These are phyloP conservation scores for Pseudonitzschia pungens DNA, from an alignment of 108 stramenopile species.

Conservation along the genomic window DNA sequence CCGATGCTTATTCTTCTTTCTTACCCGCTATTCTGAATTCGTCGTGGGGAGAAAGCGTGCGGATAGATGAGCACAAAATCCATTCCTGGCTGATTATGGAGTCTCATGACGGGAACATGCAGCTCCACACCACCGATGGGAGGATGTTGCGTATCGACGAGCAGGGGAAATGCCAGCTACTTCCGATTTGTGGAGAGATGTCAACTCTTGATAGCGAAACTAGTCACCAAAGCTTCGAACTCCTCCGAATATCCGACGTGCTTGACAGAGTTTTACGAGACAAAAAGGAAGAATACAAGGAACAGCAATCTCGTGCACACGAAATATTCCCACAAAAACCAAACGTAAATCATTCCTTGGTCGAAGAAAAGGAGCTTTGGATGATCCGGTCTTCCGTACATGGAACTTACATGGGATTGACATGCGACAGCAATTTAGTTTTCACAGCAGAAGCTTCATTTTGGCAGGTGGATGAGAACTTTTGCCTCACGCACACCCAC, in stretches of 20 bases:
- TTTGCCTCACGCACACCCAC: slow-evolving; percentile 45
- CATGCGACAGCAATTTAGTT: slow-evolving; percentile 26
- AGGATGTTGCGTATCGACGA: not conserved
- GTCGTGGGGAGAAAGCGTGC: not conserved
- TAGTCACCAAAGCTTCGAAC: not conserved
- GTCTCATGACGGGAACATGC: not conserved
- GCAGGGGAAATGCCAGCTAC: not conserved
- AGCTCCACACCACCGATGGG: slow-evolving; percentile 20
- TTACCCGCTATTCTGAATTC: slow-evolving; percentile 9
- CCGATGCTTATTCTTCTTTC: not conserved
- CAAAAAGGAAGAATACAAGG: slow-evolving; percentile 4
- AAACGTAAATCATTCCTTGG: not conserved
- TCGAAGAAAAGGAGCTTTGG: slow-evolving; percentile 42
- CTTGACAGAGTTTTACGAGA: not conserved
- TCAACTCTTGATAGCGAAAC: not conserved
- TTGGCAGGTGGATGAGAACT: slow-evolving; percentile 48
- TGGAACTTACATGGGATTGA: slow-evolving; percentile 46
- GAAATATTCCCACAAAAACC: not conserved
- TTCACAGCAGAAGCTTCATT: slow-evolving; percentile 47
- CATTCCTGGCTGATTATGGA: slow-evolving; percentile 18
- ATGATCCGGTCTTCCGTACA: slow-evolving; percentile 39
- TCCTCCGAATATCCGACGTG: slow-evolving; percentile 7
- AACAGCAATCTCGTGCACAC: not conserved
- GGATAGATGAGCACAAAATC: not conserved
- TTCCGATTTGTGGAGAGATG: not conserved